phyloP scores from a whole-genome alignment of 805 yeast species.

The Teunomyces gatunensis region DNA sequence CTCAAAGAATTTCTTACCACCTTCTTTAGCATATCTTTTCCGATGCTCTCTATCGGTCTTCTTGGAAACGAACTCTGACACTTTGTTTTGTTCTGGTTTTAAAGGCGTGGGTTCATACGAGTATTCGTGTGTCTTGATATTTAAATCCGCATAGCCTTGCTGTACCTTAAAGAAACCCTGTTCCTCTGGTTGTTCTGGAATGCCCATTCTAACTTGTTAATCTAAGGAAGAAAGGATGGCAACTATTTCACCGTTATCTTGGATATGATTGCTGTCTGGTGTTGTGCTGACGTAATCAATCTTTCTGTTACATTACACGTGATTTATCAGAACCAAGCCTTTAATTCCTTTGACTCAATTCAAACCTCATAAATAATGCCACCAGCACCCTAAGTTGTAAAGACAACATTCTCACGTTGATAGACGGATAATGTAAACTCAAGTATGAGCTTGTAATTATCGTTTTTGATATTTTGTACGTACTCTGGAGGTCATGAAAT shows the following conservation, averaged over 20 bases:
- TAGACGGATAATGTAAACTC: no score
- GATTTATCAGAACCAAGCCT: neutral
- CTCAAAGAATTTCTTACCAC: conserved; percentile 10
- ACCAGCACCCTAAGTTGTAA: no score
- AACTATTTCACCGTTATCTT: neutral
- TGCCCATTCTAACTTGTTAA: conserved; percentile 7
- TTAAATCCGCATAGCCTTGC: conserved; percentile 30
- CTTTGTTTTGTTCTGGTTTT: conserved; percentile 19
- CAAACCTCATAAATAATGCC: no score
- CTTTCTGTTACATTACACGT: neutral
- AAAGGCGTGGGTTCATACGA: conserved; percentile 34
- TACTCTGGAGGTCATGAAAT: no score
- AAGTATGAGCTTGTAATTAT: no score
- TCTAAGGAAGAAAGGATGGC: neutral
- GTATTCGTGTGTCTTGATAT: conserved; percentile 30
- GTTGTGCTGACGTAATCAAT: neutral
- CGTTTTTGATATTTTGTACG: no score
- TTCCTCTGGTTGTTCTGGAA: conserved; percentile 31
- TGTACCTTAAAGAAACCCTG: conserved; percentile 27
- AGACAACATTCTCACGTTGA: no score
- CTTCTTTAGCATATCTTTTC: conserved; percentile 33
- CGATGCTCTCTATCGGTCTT: conserved; percentile 27
- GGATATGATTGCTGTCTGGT: neutral
- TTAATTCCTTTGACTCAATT: no score
- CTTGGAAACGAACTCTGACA: conserved; percentile 23